Evolutionary conservation across 1,284 basidiomycete species (phyloP).

Genomic region (Puccinia hordei): DNA sequence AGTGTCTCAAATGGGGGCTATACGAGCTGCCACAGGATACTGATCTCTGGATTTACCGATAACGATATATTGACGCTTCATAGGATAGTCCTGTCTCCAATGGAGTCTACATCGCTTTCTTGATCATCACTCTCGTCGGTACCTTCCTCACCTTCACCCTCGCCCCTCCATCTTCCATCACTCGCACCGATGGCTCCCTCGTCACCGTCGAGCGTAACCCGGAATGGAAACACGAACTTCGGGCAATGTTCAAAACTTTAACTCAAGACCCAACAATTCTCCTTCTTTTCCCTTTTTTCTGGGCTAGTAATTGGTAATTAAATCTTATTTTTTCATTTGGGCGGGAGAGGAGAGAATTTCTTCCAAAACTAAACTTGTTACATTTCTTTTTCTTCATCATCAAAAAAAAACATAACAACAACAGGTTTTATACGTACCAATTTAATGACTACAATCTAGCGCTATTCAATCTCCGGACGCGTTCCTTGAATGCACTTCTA

Average conservation of each 20-base stretch:
- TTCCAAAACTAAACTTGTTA: not conserved
- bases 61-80: not conserved
- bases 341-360: too few species aligned
- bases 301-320: constrained; percentile 54
- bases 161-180: constrained; percentile 51
- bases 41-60: not conserved
- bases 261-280: constrained; percentile 53
- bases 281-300: constrained; percentile 56
- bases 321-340: too few species aligned
- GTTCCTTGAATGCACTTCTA: constrained; percentile 59
- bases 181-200: constrained; percentile 54
- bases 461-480: constrained; percentile 58
- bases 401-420: not conserved
- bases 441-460: constrained; percentile 55
- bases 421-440: constrained; percentile 51
- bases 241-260: constrained; percentile 53
- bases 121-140: constrained; percentile 52
- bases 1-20: not conserved
- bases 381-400: not conserved
- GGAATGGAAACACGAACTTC: constrained; percentile 54
- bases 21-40: not conserved
- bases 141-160: constrained; percentile 43
- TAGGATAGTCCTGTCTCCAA: constrained; percentile 47
- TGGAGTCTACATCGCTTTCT: constrained; percentile 54
- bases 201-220: constrained; percentile 55